Conservation (phyloP, 1,284 basidiomycete species). For the Austroboletus novae-zelandiae region DNA sequence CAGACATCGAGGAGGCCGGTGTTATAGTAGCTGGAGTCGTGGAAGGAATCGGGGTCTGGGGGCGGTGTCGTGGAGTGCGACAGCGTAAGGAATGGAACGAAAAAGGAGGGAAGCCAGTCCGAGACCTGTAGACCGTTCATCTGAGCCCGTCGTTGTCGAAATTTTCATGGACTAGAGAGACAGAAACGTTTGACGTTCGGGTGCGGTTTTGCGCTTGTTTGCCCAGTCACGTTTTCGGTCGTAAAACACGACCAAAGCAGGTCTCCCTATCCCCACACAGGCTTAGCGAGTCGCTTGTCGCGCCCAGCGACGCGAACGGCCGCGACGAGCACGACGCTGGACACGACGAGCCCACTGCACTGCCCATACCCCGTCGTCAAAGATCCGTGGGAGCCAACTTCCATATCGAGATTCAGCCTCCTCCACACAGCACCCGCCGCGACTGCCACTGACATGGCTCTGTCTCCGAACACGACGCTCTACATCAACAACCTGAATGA, state of each 20-base stretch:
- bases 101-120: slow-evolving; percentile 48
- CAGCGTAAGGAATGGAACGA: slow-evolving; percentile 70
- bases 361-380: too few relatives aligned
- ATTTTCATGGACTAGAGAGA: slow-evolving; percentile 28
- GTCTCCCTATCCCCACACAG: slow-evolving; percentile 10
- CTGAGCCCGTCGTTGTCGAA: slow-evolving; percentile 30
- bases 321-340: slow-evolving; percentile 4
- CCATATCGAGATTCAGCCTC: slow-evolving; percentile 14
- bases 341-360: slow-evolving; percentile 3
- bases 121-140: slow-evolving; percentile 39
- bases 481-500: slow-evolving; percentile 95
- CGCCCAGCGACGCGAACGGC: slow-evolving; percentile 4
- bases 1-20: slow-evolving; percentile 72
- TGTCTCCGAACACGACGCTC: slow-evolving; percentile 79
- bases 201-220: slow-evolving; percentile 33
- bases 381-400: slow-evolving; percentile 38
- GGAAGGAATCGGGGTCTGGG: slow-evolving; percentile 63
- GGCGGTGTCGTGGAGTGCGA: slow-evolving; percentile 68
- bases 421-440: not conserved
- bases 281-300: not conserved
- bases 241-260: slow-evolving; percentile 28
- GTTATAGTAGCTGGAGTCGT: slow-evolving; percentile 60
- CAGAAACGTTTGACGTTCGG: slow-evolving; percentile 8
- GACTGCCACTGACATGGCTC: slow-evolving; percentile 37
- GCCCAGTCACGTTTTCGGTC: slow-evolving; percentile 25